Percentiles rank a stretch among this genome's conserved stretches.
These are phyloP conservation scores for Taiozyma sp. DNA, from an alignment of 1,139 yeast species.

Conservation along the genomic window DNA sequence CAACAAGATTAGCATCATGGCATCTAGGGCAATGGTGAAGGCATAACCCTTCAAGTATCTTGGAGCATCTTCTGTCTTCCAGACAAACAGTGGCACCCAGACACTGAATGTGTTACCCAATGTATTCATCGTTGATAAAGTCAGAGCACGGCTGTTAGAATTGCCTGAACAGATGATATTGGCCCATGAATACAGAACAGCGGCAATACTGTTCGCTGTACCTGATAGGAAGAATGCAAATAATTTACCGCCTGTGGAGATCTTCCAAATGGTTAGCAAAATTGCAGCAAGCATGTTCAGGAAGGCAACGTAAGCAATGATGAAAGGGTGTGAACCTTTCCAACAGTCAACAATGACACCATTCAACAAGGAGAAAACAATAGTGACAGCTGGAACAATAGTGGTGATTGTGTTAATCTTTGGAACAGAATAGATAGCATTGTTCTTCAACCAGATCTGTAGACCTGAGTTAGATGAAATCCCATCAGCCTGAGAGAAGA, in stretches of 20 bases:
- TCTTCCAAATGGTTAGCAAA: slow-evolving; percentile 15
- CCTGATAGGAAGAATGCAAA: slow-evolving; percentile 32
- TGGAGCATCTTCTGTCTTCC: slow-evolving; percentile 55
- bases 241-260: slow-evolving; percentile 28
- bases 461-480: slow-evolving; percentile 25
- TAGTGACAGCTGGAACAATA: slow-evolving; percentile 50
- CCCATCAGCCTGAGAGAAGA: slow-evolving; percentile 29
- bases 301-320: slow-evolving; percentile 28
- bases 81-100: slow-evolving; percentile 40
- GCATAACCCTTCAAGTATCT: slow-evolving; percentile 46
- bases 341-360: slow-evolving; percentile 44
- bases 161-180: slow-evolving; percentile 32
- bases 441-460: slow-evolving; percentile 35
- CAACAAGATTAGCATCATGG: slow-evolving; percentile 10
- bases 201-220: slow-evolving; percentile 32
- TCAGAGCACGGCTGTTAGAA: slow-evolving; percentile 32
- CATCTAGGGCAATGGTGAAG: slow-evolving; percentile 30
- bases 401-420: slow-evolving; percentile 49
- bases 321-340: slow-evolving; percentile 42
- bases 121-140: slow-evolving; percentile 32
- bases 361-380: slow-evolving; percentile 37
- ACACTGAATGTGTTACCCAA: slow-evolving; percentile 51
- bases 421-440: slow-evolving; percentile 36
- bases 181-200: slow-evolving; percentile 32
- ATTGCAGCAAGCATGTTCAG: slow-evolving; percentile 5